phyloP scores from a whole-genome alignment of 768 basidiomycete species.

The Kondoa malvinella region DNA sequence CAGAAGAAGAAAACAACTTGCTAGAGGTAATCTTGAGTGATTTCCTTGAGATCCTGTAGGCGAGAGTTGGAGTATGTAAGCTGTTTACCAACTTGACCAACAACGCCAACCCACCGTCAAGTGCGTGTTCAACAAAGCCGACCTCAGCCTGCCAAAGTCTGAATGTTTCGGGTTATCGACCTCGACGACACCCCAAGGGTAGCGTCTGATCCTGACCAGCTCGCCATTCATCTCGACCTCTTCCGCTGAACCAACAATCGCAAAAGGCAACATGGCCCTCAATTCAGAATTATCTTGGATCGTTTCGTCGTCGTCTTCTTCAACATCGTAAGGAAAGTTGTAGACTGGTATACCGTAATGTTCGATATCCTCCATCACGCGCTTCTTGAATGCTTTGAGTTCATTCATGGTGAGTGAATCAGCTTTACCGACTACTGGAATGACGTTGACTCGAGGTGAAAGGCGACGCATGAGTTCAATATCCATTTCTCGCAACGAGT shows the following conservation, averaged over 20 bases:
- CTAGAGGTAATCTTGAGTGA: conserved; percentile 56
- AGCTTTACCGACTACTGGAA: conserved; percentile 89
- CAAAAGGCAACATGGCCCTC: conserved; percentile 80
- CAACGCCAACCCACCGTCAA: conserved; percentile 50
- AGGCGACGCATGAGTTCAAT: conserved; percentile 97
- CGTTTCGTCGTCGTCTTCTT: conserved; percentile 98
- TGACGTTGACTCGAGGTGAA: conserved; percentile 94
- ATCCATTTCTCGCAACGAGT: conserved; percentile 97
- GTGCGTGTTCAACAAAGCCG: conserved; percentile 84
- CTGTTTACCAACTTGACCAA: neutral
- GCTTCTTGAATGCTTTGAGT: conserved; percentile 83
- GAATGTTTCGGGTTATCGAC: conserved; percentile 99
- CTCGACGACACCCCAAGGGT: conserved; percentile 97
- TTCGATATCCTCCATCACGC: conserved; percentile 99
- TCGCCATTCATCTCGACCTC: conserved; percentile 87
- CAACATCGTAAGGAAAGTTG: conserved; percentile 98
- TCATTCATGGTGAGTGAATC: conserved; percentile 87
- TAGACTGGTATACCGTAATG: conserved; percentile 96
- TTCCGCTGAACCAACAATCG: conserved; percentile 91
- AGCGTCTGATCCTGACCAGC: conserved; percentile 77
- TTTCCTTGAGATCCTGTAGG: conserved; percentile 49
- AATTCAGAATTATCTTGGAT: conserved; percentile 94
- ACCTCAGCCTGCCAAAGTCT: conserved; percentile 86
- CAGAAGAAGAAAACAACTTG: conserved; percentile 19
- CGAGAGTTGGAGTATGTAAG: neutral